Base-by-base conservation (phyloP, 345 rosid species). In the Citrus maxima region DNA sequence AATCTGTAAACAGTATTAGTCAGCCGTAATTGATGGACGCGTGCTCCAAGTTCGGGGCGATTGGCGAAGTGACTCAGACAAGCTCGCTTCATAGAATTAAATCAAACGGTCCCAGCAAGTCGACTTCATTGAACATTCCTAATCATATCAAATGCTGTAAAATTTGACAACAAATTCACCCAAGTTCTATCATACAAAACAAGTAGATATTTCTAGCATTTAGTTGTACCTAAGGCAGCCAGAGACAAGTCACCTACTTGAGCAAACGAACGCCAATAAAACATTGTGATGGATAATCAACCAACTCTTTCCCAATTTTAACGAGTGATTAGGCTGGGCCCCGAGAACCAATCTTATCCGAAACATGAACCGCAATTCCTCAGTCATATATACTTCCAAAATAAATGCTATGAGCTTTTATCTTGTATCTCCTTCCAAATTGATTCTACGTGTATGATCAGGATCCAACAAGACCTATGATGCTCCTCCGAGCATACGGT, bases 381-480 rank as follows among this genome's bases (percentile, higher is more conserved):
- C 18, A 3, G 49, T 61, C 76, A n/a, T n/a, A n/a, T n/a, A 30
- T 22, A 21, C 75, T 73, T 73, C 35, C 60, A 7, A 70, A 7
- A 14, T 70, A 42, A 7, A 49, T 72, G 8, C 22, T 22, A 22
- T n/a, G 9, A 10, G 7, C 65, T 42, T 73, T 58, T 34, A 59
- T 73, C 54, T 34, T 55, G 75, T 0, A 10, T 18, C 37, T 75
- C 60, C 69, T 62, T 65, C 51, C 51, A 34, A 51, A n/a, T 42
- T 12, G 49, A 62, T 64, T 82, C 14, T 59, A 34, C 4, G 37
- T 10, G 46, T 10, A 7, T 12, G 46, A 38, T 90, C 84, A 92
- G 56, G 95, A 86, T 51, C 91, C 90, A 34, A 92, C 89, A 46
- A 92, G 82, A 69, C 93, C 92, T 76, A n/a, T n/a, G n/a, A 84